Evolutionary conservation across 805 yeast species (phyloP), one percentile per base, ranked within the genome.

Genomic region (Starmera dryadoides): DNA sequence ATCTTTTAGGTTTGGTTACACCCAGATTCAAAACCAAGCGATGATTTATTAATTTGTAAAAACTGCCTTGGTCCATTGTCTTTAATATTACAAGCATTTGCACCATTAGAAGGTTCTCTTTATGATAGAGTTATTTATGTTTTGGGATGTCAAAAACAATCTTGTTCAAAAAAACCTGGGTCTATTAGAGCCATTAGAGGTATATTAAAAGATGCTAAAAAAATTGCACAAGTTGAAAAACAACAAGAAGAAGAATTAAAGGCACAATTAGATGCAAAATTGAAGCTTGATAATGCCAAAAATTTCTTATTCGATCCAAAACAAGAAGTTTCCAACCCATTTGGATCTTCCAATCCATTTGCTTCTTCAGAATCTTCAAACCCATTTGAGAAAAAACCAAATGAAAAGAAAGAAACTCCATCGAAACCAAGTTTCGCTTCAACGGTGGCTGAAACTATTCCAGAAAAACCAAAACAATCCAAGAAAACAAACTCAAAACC

Each of bases 61-160:
- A 73, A 71, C 39, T 93, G 98, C 63, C 62, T 60, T 1, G 58
- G 66, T 9, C 62, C 67, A 14, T 71, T 87, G 81, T 75, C 83
- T 12, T 61, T 91, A 34, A 64, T 89, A 23, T 60, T 81, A 1
- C 98, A 93, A 56, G 82, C 91, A 2, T 82, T 73, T 59, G 82
- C 95, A 0, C 94, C 95, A 1, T 59, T 89, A 32, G 86, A 79
- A 26, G 73, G 73, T 28, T 69, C 80, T 10, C 66, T 77, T 32
- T 87, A 89, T 54, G 96, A 86, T 51, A 74, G 98, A 43, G 79
- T 78, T 3, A 60, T 93, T 15, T 93, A 91, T 53, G 70, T 93
- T 0, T 85, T 91, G 56, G 77, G 79, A 2, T 93, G 98, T 60
- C 54, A 64, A 15, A 72, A 75, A 33, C 64, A 75, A 18, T 48